Base-by-base conservation (phyloP, 2,329 filamentous ascomycete species). In the Claviceps quebecensis region DNA sequence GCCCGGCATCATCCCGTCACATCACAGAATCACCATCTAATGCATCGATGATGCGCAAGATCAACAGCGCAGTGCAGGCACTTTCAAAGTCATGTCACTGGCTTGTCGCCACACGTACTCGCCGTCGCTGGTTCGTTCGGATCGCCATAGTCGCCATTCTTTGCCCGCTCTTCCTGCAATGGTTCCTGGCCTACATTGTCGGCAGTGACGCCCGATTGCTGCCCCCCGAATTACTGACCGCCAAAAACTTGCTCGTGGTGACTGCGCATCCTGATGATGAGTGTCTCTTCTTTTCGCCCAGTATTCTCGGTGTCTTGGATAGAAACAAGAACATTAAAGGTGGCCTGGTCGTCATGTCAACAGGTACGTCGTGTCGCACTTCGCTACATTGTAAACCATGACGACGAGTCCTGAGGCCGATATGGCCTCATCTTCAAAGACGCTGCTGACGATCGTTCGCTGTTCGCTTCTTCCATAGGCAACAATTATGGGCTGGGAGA, bases 201-300 rank as follows among this genome's bases (percentile, higher is more conserved):
- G 66, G 64, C 17, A 58, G 59, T 37, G 65, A 68, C 53, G 64
- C 65, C 16, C 57, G 67, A 5, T 57, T 70, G 46, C 60, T 69
- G 2, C 67, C 67, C 6, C 56, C 60, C 0, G 62, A 63, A 43
- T 61, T 70, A 17, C 59, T 62, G 13, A 54, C 54, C 47, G 62
- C 66, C 14, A 63, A 61, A 41, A 69, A 63, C 54, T 54, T 69
- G 4, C 53, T 70, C 23, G 58, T 69, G 36, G 65, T 70, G 13
- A 69, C 67, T 13, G 67, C 68, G 2, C 66, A 68, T 41, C 63
- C 63, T 14, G 67, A 67, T 37, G 66, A 69, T 7, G 74, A 74
- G 55, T 66, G 63, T 29, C 59, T 65, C 5, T 66, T 65, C 51
- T 65, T 65, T 44, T 52, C 63, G 4, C 63, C 63, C 2, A 62